Evolutionary conservation across 371 early-diverging fungal genomes (phyloP).

Genomic region (Mortierella sp.): DNA sequence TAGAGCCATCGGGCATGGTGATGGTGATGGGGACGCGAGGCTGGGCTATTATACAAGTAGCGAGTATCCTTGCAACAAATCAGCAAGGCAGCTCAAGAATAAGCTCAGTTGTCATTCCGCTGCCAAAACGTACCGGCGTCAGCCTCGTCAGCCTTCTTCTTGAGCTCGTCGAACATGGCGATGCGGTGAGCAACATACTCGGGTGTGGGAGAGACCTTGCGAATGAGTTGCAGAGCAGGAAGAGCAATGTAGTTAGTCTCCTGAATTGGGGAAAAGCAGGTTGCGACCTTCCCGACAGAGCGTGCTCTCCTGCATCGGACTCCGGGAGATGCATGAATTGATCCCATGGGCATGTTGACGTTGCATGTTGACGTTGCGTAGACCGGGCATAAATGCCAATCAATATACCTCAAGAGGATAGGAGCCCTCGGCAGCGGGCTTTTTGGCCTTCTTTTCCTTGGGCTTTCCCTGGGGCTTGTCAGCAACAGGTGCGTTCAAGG

Average conservation of each 20-base stretch:
- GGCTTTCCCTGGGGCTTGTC: constrained; percentile 56
- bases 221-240: not conserved
- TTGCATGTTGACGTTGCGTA: too few species aligned
- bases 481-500: constrained; percentile 39
- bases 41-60: constrained; percentile 62
- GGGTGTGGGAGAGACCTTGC: constrained; percentile 74
- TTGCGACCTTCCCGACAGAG: too few species aligned
- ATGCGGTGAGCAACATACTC: constrained; percentile 91
- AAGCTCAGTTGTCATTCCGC: not conserved
- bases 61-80: constrained; percentile 1
- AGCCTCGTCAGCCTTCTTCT: constrained; percentile 80
- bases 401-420: constrained; percentile 72
- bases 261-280: not conserved
- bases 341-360: too few species aligned
- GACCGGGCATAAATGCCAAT: too few species aligned
- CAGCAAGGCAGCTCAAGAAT: not conserved
- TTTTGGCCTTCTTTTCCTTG: constrained; percentile 69
- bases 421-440: constrained; percentile 55
- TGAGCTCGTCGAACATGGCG: constrained; percentile 90
- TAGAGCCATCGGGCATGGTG: constrained; percentile 91
- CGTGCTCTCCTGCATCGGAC: too few species aligned
- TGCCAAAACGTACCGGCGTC: constrained; percentile 73
- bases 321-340: too few species aligned
- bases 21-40: constrained; percentile 90
- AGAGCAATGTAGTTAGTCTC: not conserved